Conservation (phyloP, 306 rosid species). For the Vachellia pachyceras region DNA sequence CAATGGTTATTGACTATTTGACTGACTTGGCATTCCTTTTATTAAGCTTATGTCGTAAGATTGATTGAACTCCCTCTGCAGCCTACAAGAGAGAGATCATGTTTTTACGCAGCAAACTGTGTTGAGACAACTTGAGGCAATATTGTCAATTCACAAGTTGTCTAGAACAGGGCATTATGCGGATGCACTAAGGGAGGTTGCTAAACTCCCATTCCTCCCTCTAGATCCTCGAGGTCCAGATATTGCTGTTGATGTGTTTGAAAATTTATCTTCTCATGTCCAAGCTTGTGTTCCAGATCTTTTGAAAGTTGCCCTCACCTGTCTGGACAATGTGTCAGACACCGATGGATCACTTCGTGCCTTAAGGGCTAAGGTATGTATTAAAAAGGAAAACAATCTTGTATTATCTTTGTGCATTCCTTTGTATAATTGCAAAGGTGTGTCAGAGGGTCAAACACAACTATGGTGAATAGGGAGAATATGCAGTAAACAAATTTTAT, state of each 20-base stretch:
- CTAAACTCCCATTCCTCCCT: constrained; percentile 90
- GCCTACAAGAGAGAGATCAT: constrained; percentile 85
- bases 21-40: constrained; percentile 5
- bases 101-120: constrained; percentile 87
- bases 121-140: constrained; percentile 91
- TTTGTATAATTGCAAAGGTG: neutral
- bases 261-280: constrained; percentile 81
- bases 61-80: constrained; percentile 49
- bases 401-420: constrained; percentile 32
- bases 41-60: constrained; percentile 11
- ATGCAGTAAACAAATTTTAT: constrained; percentile 13
- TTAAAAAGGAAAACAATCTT: neutral
- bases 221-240: constrained; percentile 89
- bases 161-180: constrained; percentile 73
- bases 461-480: neutral
- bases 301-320: constrained; percentile 84
- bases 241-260: constrained; percentile 64
- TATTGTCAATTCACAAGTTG: constrained; percentile 84
- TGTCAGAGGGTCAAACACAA: neutral
- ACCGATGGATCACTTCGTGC: constrained; percentile 94
- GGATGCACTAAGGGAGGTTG: constrained; percentile 93
- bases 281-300: constrained; percentile 95
- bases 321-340: constrained; percentile 84
- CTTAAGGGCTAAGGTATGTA: constrained; percentile 84
- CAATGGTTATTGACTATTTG: constrained; percentile 12